Base-by-base conservation (phyloP, 805 yeast species). In the Lachancea sp. region DNA sequence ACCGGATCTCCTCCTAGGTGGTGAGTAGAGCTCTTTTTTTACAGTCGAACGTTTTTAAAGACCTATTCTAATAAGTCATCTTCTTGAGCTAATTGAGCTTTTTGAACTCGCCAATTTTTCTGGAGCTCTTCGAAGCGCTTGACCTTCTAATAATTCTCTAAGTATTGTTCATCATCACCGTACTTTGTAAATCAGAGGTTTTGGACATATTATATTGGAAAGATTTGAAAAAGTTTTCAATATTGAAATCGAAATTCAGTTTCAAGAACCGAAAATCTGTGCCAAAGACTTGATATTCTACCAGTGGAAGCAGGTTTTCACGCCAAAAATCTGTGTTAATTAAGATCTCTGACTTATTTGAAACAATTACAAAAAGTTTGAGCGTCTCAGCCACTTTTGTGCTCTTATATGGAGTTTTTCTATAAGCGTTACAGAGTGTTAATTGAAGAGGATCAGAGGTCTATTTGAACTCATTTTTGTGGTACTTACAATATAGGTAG, bases 161-260 rank as follows among this genome's bases (percentile, higher is more conserved):
- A n/a, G n/a, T n/a, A n/a, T n/a, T n/a, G n/a, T n/a, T n/a, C n/a
- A n/a, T n/a, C n/a, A n/a, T n/a, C n/a, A n/a, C n/a, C n/a, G n/a
- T n/a, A n/a, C n/a, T n/a, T n/a, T n/a, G n/a, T n/a, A n/a, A n/a
- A n/a, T n/a, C n/a, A n/a, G n/a, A n/a, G 6, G 5, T 18, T 7
- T 15, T 13, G 30, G 16, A 12, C 16, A 12, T 28, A 13, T 25
- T 12, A 5, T 5, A 8, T 25, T 15, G 11, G 5, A 8, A 5
- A 26, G 23, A 13, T 28, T 25, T n/a, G 26, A 29, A 37, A 37
- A 37, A 30, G 22, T 29, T 37, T 37, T 37, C 23, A 15, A 37
- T 18, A 36, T 12, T 13, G 17, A 28, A 28, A 28, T 28, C 30
- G 30, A 28, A 28, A 13, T n/a, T 7, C 9, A 13, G 18, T 32